A percentile compares a stretch with the other conserved stretches of the same genome.
phyloP scores from a whole-genome alignment of 1,284 basidiomycete genomes.

The Cryptococcus hybrid region DNA sequence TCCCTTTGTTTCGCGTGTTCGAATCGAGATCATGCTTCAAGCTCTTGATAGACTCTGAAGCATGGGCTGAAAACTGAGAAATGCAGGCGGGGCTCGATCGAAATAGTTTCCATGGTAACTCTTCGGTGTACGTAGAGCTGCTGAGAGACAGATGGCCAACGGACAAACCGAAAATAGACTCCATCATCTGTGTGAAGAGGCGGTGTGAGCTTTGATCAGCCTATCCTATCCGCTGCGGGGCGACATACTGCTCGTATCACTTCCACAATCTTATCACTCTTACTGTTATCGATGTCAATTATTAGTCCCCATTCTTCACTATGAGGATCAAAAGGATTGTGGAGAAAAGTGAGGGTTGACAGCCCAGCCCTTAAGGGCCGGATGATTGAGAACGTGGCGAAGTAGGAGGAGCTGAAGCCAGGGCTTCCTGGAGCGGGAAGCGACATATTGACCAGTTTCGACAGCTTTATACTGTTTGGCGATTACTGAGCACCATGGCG shows the following conservation, averaged over 20 bases:
- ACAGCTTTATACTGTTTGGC: too few species aligned
- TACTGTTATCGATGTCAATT: conserved; percentile 23
- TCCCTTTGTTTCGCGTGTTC: not conserved
- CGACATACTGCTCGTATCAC: conserved; percentile 9
- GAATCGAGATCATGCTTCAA: not conserved
- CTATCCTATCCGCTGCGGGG: not conserved
- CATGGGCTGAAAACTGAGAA: not conserved
- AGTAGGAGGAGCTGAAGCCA: conserved; percentile 21
- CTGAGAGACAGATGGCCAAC: conserved; percentile 15
- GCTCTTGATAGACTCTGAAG: not conserved
- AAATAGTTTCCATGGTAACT: conserved; percentile 1
- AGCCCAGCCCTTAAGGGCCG: conserved; percentile 19
- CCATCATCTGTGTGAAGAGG: conserved; percentile 20
- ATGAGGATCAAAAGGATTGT: conserved; percentile 32
- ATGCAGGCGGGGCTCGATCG: not conserved
- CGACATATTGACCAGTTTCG: too few species aligned
- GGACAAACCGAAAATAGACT: conserved; percentile 28
- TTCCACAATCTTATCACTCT: conserved; percentile 1
- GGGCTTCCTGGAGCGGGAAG: conserved; percentile 10
- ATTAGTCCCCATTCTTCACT: conserved; percentile 36
- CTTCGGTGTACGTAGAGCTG: conserved; percentile 2
- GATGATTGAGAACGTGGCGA: conserved; percentile 8
- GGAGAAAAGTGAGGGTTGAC: conserved; percentile 32
- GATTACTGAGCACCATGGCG: too few species aligned
- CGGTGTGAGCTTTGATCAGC: conserved; percentile 16